Percentiles rank a stretch among this genome's conserved stretches.
These are phyloP conservation scores for Tagetes erecta DNA, from an alignment of 129 eudicot species.

Conservation along the genomic window DNA sequence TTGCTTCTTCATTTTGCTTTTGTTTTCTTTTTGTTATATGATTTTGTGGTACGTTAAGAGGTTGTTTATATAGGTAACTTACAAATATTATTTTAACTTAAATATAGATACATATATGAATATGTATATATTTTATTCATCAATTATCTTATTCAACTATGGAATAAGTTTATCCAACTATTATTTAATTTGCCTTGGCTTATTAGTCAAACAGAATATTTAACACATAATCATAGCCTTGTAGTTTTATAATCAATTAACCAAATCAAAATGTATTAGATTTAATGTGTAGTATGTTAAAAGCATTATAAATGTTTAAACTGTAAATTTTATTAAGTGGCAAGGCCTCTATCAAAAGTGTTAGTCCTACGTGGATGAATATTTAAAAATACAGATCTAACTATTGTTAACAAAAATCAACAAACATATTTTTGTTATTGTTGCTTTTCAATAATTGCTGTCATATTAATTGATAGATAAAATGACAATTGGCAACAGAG, in stretches of 20 bases:
- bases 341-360: no score
- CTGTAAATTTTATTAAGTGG: neutral
- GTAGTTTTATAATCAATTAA: neutral
- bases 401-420: no score
- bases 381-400: no score
- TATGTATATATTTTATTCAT: neutral
- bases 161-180: conserved; percentile 7
- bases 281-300: neutral
- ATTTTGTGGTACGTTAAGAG: neutral
- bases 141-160: neutral
- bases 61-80: conserved; percentile 21
- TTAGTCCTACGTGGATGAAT: no score
- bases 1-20: conserved; percentile 31
- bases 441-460: no score
- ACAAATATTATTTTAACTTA: conserved; percentile 1
- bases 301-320: neutral
- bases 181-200: neutral
- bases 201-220: conserved; percentile 18
- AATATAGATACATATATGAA: neutral
- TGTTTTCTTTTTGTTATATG: conserved; percentile 14
- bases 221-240: neutral
- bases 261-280: neutral
- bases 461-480: no score
- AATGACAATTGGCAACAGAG: no score
- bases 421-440: no score